Percentiles rank a stretch among this genome's conserved stretches.
Evolutionary conservation across 148 eudicot species (phyloP).

Genomic region (Silene latifolia): DNA sequence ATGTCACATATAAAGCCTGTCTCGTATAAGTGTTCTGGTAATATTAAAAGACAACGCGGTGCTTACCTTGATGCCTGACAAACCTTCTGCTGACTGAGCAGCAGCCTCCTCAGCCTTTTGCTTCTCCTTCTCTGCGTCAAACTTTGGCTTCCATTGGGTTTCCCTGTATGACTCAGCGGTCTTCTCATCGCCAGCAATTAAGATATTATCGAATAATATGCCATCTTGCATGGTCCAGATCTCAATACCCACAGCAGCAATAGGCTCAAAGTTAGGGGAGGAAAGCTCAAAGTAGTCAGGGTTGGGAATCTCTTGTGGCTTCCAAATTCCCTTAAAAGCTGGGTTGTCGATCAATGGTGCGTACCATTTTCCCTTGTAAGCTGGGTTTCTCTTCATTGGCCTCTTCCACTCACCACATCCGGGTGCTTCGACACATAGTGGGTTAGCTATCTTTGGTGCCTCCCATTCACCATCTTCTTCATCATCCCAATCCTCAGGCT

Average conservation of each 20-base stretch:
- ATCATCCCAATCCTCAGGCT: slow-evolving; percentile 98
- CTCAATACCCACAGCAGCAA: slow-evolving; percentile 95
- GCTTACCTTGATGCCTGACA: slow-evolving; percentile 72
- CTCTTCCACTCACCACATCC: slow-evolving; percentile 98
- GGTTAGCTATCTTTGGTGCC: slow-evolving; percentile 89
- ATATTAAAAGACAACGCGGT: neutral
- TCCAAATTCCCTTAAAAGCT: slow-evolving; percentile 90
- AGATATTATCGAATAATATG: slow-evolving; percentile 77
- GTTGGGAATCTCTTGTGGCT: slow-evolving; percentile 78
- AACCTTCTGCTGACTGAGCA: slow-evolving; percentile 39
- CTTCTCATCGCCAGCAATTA: slow-evolving; percentile 75
- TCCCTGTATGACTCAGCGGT: slow-evolving; percentile 60
- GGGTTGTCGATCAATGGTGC: slow-evolving; percentile 88
- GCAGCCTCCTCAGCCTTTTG: slow-evolving; percentile 80
- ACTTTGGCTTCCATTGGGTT: slow-evolving; percentile 81
- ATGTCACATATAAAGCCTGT: too few species aligned
- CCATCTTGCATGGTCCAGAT: slow-evolving; percentile 98
- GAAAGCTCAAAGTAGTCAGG: slow-evolving; percentile 80
- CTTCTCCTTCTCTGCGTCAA: slow-evolving; percentile 75
- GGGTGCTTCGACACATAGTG: slow-evolving; percentile 77
- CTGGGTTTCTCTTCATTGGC: slow-evolving; percentile 78
- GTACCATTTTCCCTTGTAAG: slow-evolving; percentile 90
- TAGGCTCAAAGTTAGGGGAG: slow-evolving; percentile 77
- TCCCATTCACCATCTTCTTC: slow-evolving; percentile 99
- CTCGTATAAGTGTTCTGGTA: too few species aligned